Evolutionary conservation across 148 eudicot genomes (phyloP), one percentile per base, ranked within the genome.

Genomic region (Chenopodium formosanum): DNA sequence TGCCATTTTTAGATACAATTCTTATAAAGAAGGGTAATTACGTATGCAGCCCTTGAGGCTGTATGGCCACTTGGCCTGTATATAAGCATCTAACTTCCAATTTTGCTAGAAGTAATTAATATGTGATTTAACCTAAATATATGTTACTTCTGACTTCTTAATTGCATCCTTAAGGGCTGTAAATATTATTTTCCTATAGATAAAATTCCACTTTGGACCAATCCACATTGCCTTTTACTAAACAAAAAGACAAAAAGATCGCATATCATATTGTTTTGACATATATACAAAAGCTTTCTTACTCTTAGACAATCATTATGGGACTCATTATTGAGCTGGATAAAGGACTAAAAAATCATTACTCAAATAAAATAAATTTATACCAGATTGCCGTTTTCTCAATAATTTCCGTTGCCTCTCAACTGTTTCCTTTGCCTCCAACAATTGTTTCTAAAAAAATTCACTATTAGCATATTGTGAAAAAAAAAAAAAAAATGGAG

Each of bases 301-400:
- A 75, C 64, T 48, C 46, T 37, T 50, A 23, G 64, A n/a, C 76
- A 27, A 73, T 23, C 4, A 73, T 32, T 19, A 29, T 32, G 52
- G 46, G 9, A 68, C 17, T 17, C 67, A 53, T 34, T n/a, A 25
- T 73, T 66, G 32, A 78, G 13, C 47, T 19, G 50, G 58, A 20
- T 1, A 14, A 67, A 23, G 34, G 50, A 47, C 12, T n/a, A 9
- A 50, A 56, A 70, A 47, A 19, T 78, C 25, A 53, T 60, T 52
- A 78, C 4, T 71, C 25, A 10, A 20, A 37, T 17, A 48, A 11
- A 68, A 40, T 31, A 46, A 72, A 34, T 1, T 22, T 62, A 12
- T 89, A 96, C 99, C 99, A 80, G 97, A 72, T 81, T 89, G 99
- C 62, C 95, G 90, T 84, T 92, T 96, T 84, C 90, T 92, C 85